A percentile compares a stretch with the other conserved stretches of the same genome.
These are phyloP conservation scores for Chlamydomonas eustigma DNA, from an alignment of 139 green algal species.

Conservation along the genomic window DNA sequence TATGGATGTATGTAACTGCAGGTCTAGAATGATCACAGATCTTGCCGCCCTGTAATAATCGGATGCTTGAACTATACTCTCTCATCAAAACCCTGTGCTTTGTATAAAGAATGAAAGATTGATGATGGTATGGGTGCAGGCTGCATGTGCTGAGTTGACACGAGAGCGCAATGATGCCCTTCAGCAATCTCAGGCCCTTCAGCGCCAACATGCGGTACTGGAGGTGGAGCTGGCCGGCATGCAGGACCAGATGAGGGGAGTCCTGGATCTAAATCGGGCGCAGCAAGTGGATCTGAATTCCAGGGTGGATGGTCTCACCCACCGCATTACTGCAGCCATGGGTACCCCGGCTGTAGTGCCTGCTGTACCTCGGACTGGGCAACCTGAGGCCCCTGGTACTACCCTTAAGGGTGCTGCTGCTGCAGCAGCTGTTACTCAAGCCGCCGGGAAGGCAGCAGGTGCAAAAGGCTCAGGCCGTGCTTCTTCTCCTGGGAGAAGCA, in stretches of 20 bases:
- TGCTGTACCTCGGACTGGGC: too few species aligned
- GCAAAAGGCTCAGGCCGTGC: too few species aligned
- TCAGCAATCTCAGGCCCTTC: background rate
- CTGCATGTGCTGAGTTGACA: background rate
- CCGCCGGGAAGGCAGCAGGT: too few species aligned
- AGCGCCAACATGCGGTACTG: background rate
- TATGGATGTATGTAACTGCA: too few species aligned
- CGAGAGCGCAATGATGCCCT: background rate
- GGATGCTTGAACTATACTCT: too few species aligned
- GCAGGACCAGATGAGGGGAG: slow-evolving; percentile 10
- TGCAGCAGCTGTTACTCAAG: too few species aligned
- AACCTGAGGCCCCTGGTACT: background rate
- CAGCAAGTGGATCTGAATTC: slow-evolving; percentile 14
- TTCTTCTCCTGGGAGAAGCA: too few species aligned
- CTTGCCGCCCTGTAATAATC: too few species aligned
- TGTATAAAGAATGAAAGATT: too few species aligned
- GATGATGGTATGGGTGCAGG: background rate
- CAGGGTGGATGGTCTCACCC: background rate
- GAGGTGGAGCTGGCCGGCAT: slow-evolving; percentile 12
- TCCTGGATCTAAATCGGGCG: background rate
- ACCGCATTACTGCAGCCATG: slow-evolving; percentile 4
- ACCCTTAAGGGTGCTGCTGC: background rate
- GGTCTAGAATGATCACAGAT: too few species aligned
- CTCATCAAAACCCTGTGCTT: too few species aligned
- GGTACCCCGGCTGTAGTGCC: background rate